Conservation (phyloP, 2,329 filamentous ascomycete genomes). For the Beauveria sp. region DNA sequence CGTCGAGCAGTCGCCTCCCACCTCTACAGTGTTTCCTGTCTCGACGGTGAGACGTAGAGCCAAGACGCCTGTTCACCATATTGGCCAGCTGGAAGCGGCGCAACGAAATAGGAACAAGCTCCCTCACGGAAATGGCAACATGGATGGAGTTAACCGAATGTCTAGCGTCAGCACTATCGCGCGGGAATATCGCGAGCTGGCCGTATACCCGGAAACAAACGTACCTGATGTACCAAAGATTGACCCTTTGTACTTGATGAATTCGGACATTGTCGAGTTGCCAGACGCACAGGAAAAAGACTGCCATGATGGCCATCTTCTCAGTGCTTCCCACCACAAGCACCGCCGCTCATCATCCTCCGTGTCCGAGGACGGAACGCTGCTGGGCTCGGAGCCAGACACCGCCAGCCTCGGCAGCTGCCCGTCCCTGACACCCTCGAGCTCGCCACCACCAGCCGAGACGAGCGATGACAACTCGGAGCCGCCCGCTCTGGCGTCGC, state of each 20-base stretch:
- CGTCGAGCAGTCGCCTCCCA: not conserved
- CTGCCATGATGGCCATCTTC: not conserved
- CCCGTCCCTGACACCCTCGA: slow-evolving; percentile 3
- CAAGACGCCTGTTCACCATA: slow-evolving; percentile 42
- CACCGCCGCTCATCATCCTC: slow-evolving; percentile 20
- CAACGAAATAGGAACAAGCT: slow-evolving; percentile 14
- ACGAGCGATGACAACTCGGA: not conserved
- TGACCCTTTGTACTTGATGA: not conserved
- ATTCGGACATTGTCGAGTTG: not conserved
- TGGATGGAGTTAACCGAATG: slow-evolving; percentile 23
- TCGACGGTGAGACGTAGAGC: slow-evolving; percentile 36
- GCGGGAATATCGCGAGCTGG: slow-evolving; percentile 41
- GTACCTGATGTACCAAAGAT: not conserved
- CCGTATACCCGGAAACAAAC: slow-evolving; percentile 26
- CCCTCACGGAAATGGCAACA: not conserved
- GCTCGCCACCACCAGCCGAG: not conserved
- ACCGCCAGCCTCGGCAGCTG: slow-evolving; percentile 16
- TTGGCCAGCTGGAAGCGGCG: slow-evolving; percentile 40
- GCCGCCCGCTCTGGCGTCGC: slow-evolving; percentile 6
- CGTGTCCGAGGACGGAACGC: slow-evolving; percentile 36
- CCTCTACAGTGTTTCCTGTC: not conserved
- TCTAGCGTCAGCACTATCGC: slow-evolving; percentile 41
- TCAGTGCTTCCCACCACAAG: not conserved
- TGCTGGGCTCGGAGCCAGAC: slow-evolving; percentile 40
- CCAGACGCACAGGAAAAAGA: slow-evolving; percentile 15